Evolutionary conservation across 2,329 filamentous ascomycete genomes (phyloP), one percentile per base, ranked within the genome.

Genomic region (Paecilomyces formosus): DNA sequence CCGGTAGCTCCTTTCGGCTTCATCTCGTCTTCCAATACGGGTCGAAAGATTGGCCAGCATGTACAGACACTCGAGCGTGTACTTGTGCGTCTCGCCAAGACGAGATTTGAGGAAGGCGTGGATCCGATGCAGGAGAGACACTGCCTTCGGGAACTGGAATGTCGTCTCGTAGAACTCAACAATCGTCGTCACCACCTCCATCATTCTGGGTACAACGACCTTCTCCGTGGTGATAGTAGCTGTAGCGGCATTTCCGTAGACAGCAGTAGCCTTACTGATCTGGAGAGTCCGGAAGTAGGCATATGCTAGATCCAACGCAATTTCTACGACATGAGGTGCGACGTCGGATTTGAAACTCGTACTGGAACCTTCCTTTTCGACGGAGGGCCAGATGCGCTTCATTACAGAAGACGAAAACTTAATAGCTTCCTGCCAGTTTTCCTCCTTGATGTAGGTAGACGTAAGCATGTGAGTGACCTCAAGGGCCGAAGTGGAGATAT

Each of bases 11-110:
- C 76, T 61, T 60, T 72, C 66, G 31, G 68, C 72, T 56, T 75
- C 65, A 3, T 57, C 28, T 53, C 57, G 57, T 56, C 66, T 71
- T 57, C 65, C 78, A 49, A 79, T 68, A 63, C 75, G 80, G 62
- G 74, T 75, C 1, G 75, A 76, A 54, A 79, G 70, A 55, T 78
- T 76, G 33, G 74, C 80, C 26, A 82, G 67, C 28, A 73, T 72
- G 63, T 82, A 82, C 56, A 81, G 64, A 1, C 76, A 78, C 24
- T 77, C 71, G 55, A 82, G 78, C 0, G 78, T 79, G 31, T 73
- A 68, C 54, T 78, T 73, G 61, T 81, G 74, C 1, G 71, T 73
- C 4, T 68, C 66, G 2, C 70, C 71, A 3, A 73, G 58, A 3
- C 70, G 64, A n/a, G 63, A 58, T 1, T 62, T 60, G 57, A 72